phyloP scores from a whole-genome alignment of 495 filamentous ascomycete species.

The Penicillium flavigenum region DNA sequence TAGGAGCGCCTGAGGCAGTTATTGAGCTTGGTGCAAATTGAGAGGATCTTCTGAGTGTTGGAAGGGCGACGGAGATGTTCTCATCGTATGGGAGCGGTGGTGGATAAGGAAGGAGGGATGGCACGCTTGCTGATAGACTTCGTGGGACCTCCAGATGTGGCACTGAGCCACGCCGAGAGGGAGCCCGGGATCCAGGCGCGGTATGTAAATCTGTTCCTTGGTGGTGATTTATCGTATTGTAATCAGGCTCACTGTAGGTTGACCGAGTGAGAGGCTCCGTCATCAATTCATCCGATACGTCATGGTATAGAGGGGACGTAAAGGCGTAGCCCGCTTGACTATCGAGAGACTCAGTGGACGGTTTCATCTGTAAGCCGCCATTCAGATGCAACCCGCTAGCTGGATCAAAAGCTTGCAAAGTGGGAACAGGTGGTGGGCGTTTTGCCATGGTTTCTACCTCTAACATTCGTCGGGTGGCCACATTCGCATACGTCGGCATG shows the following conservation, averaged over 20 bases:
- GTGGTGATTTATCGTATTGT: conserved; percentile 17
- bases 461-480: conserved; percentile 27
- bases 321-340: conserved; percentile 28
- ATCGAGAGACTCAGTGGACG: conserved; percentile 40
- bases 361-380: conserved; percentile 26
- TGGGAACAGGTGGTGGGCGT: conserved; percentile 29
- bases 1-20: background rate
- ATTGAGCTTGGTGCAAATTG: conserved; percentile 6
- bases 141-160: conserved; percentile 19
- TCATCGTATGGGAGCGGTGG: conserved; percentile 33
- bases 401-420: conserved; percentile 17
- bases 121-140: conserved; percentile 35
- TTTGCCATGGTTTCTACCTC: conserved; percentile 19
- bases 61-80: conserved; percentile 27
- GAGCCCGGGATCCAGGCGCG: conserved; percentile 24
- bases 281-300: conserved; percentile 31
- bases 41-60: conserved; percentile 17
- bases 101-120: conserved; percentile 27
- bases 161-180: conserved; percentile 31
- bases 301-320: conserved; percentile 36
- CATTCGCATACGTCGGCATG: conserved; percentile 29
- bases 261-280: conserved; percentile 30
- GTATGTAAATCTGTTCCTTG: conserved; percentile 25
- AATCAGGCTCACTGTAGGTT: conserved; percentile 42
- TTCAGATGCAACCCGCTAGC: conserved; percentile 28